These are phyloP conservation scores for Xylaria longipes DNA, from an alignment of 495 filamentous ascomycete genomes.

Conservation along the genomic window DNA sequence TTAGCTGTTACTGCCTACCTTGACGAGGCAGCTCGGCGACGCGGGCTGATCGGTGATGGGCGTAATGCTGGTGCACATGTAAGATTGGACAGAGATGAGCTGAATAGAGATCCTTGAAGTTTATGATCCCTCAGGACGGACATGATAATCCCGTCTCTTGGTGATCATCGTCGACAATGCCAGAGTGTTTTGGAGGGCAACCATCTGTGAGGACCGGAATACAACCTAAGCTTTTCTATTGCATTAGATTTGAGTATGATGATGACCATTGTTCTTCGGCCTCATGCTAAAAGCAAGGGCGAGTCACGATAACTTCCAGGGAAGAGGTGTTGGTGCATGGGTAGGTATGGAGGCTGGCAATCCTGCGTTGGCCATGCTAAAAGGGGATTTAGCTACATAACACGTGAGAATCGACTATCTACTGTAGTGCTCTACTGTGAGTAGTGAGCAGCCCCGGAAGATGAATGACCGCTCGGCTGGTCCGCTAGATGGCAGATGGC, in stretches of 20 bases:
- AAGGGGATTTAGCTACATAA: conserved; percentile 4
- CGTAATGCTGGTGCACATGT: conserved; percentile 6
- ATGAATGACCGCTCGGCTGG: conserved; percentile 15
- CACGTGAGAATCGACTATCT: background rate
- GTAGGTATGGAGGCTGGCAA: background rate
- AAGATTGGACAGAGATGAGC: conserved; percentile 12
- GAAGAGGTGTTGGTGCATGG: background rate
- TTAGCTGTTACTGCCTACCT: conserved; percentile 25
- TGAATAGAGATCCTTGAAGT: conserved; percentile 12
- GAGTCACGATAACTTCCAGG: conserved; percentile 19
- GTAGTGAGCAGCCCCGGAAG: conserved; percentile 3
- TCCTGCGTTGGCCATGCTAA: conserved; percentile 6
- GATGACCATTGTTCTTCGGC: conserved; percentile 1
- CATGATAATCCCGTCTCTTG: conserved; percentile 1
- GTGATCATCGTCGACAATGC: conserved; percentile 10
- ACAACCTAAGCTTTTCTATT: background rate
- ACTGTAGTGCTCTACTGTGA: no score
- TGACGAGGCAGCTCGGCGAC: conserved; percentile 21
- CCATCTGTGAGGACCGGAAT: background rate
- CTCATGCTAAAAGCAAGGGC: background rate
- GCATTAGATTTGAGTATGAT: conserved; percentile 1
- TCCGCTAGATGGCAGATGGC: conserved; percentile 12
- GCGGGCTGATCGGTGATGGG: conserved; percentile 18
- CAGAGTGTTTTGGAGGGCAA: conserved; percentile 15
- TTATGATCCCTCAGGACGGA: conserved; percentile 8